Conservation (phyloP, 2,329 filamentous ascomycete species). For the Orbilia quercus region DNA sequence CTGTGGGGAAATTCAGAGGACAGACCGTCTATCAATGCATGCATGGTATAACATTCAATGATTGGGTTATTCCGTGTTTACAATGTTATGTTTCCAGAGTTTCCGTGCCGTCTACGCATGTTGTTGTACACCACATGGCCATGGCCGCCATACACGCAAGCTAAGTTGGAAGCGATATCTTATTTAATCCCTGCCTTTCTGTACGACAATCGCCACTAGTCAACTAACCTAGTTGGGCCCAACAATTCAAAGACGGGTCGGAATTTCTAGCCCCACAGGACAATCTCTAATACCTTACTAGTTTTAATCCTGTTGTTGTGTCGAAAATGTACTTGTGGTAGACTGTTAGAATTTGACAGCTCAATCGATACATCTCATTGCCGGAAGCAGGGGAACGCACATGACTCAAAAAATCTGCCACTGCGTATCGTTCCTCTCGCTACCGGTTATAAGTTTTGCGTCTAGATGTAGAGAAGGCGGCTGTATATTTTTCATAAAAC, state of each 20-base stretch:
- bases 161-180: no score
- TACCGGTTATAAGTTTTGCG: neutral
- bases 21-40: no score
- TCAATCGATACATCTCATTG: neutral
- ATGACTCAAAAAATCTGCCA: slow-evolving; percentile 19
- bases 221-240: slow-evolving; percentile 6
- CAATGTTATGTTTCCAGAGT: no score
- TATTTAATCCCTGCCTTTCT: slow-evolving; percentile 2
- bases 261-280: slow-evolving; percentile 8
- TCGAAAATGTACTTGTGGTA: slow-evolving; percentile 20
- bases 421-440: neutral
- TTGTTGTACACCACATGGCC: no score
- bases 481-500: neutral
- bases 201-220: slow-evolving; percentile 13
- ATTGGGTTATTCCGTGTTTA: no score
- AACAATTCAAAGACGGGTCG: slow-evolving; percentile 11
- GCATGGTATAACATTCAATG: no score
- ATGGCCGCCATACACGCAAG: no score
- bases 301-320: slow-evolving; percentile 12
- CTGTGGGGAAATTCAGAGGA: no score
- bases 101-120: no score
- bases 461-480: neutral
- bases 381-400: slow-evolving; percentile 7
- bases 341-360: no score
- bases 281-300: slow-evolving; percentile 6